Base-by-base conservation (phyloP, 1,284 basidiomycete species). In the Athelia psychrophila region DNA sequence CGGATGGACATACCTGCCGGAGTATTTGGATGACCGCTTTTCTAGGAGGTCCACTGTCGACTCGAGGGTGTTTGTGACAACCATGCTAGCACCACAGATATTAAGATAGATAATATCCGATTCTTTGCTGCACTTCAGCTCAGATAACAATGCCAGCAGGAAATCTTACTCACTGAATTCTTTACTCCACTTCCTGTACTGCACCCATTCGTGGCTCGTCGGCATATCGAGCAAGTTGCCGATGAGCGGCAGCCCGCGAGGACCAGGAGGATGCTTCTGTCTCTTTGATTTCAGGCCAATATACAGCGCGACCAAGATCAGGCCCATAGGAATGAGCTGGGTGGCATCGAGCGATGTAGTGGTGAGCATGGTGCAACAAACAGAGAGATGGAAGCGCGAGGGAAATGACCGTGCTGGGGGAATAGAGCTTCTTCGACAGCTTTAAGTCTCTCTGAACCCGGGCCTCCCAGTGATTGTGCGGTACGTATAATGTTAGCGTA, bases 211-310 rank as follows among this genome's bases (percentile, higher is more conserved):
- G 71, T 54, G 73, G 73, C 27, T 30, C 13, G 49, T 70, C 63
- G 75, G 70, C 48, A 81, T 69, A 52, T 80, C 77, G 25, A 76
- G 71, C 22, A 72, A 62, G 54, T 81, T 81, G 2, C 80, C 80
- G 27, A 82, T 64, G 51, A 80, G 57, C 0, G 78, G 78, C 13
- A 73, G 59, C 8, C 71, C 66, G 35, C 55, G 68, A 9, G 80
- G 79, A 1, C 79, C 79, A 3, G 79, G 79, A 24, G 80, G 78
- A 15, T 30, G 13, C 27, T 30, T 30, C 13, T 5, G 27, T 5
- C 27, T 5, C 5, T 30, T 5, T 13, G 27, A 30, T 6, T 13
- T 30, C 27, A 5, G 13, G 27, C 27, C 5, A 30, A 30, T 5
- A 30, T 30, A 30, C 6, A 30, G 27, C 19, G 27, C 10, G 30